Evolutionary conservation across 1,139 yeast genomes (phyloP), one percentile per base, ranked within the genome.

Genomic region (Pichia sp.): DNA sequence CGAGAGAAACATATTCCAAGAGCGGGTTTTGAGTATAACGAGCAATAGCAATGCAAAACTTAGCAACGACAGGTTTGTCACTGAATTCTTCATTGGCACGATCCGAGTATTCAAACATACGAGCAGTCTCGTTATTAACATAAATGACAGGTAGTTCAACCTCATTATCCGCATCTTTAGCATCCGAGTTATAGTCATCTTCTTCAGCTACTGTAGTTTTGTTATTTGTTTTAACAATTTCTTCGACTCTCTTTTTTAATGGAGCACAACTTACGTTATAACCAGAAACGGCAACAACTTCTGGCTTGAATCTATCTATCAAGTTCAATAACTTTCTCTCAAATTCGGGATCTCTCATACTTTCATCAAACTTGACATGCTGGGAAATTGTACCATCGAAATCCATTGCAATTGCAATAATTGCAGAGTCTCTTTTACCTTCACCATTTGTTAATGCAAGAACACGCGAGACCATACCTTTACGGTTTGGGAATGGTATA

Each of bases 101-200:
- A 41, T 77, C 80, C 0, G 97, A 88, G 65, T 85, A 83, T 70
- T 92, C 96, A 68, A 79, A 93, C 59, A 95, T 79, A 55, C 95
- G 77, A 0, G 99, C 97, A 38, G 95, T 91, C 68, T 93, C 99
- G 69, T 93, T 97, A 63, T 87, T 89, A 34, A 89, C 96, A 84
- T 91, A 93, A n/a, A 91, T 74, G 10, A 62, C 67, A 4, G 70
- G 69, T 38, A 67, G 46, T n/a, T 61, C 61, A 49, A 64, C 58
- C 46, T 71, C 69, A 46, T 69, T 67, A 10, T 36, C n/a, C 27
- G 6, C 12, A 46, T 30, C 48, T 31, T 31, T 31, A 12, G 9
- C 12, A 31, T 31, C 34, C 12, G 24, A 61, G 33, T 80, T 87
- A 12, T 46, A 70, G 61, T 73, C 63, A 34, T 81, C 87, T 10